Conservation (phyloP, 768 basidiomycete genomes). For the Rhizopogon sp. region DNA sequence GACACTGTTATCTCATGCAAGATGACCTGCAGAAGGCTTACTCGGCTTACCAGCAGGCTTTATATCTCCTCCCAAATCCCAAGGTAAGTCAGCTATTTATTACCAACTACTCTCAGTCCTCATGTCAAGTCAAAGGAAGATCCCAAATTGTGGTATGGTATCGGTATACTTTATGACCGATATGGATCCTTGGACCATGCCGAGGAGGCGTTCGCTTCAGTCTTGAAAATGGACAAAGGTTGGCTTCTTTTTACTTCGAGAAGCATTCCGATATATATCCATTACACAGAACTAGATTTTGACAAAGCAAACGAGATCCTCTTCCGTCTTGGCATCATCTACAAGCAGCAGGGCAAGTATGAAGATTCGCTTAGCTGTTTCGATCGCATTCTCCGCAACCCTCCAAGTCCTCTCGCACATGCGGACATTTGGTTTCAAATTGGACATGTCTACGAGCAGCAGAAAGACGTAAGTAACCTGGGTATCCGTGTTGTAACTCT, state of each 20-base stretch:
- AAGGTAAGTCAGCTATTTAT: constrained; percentile 50
- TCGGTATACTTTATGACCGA: constrained; percentile 97
- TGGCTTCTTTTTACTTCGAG: constrained; percentile 15
- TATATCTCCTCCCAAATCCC: constrained; percentile 92
- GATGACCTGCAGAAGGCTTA: constrained; percentile 99
- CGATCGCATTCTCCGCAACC: constrained; percentile 93
- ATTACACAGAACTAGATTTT: constrained; percentile 58
- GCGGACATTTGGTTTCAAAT: constrained; percentile 99
- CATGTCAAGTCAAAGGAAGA: constrained; percentile 56
- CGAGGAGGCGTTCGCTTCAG: constrained; percentile 96
- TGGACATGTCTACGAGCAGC: constrained; percentile 96
- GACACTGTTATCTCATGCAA: constrained; percentile 98
- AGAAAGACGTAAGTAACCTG: constrained; percentile 73
- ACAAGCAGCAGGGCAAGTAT: constrained; percentile 98
- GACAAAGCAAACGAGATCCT: constrained; percentile 99
- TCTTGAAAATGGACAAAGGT: constrained; percentile 97
- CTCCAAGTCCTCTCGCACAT: constrained; percentile 91
- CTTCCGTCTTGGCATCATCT: constrained; percentile 97
- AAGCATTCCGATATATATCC: constrained; percentile 19
- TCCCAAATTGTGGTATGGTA: constrained; percentile 99
- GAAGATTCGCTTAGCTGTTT: constrained; percentile 86
- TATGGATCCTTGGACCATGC: constrained; percentile 98
- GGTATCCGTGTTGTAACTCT: neutral
- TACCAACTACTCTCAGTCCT: constrained; percentile 1
- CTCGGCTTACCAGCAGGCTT: constrained; percentile 95